Base-by-base conservation (phyloP, 2,329 filamentous ascomycete species). In the Aspergillus aculeatinus region DNA sequence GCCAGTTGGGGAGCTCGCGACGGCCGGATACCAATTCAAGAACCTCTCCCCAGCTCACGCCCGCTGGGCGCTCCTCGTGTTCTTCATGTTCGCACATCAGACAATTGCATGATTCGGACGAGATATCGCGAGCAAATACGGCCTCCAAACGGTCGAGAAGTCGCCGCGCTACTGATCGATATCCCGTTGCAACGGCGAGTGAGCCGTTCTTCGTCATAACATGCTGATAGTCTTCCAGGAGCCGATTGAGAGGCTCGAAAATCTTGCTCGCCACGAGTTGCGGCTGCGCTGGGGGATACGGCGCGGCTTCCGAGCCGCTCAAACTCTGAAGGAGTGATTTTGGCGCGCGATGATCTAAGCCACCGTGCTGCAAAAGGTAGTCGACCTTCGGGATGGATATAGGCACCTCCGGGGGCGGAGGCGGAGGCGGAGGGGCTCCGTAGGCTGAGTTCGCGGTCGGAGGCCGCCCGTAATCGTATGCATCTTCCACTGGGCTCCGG, bases 31-130 rank as follows among this genome's bases (percentile, higher is more conserved):
- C 92, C 72, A 93, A 88, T 76, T 99, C 95, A 25, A 99, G 79
- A 12, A 98, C 92, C 72, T 98, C 94, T 10, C 95, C 94, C 94
- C 94, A 99, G 63, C 91, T 95, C 31, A 97, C 82, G 2, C 92
- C 93, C 2, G 72, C 68, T 5, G 68, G 68, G 58, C 82, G 84
- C 63, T 87, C 85, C 39, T 80, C 79, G 29, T 83, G 69, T 16
- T 89, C 84, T 42, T 87, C 83, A 42, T 85, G 79, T 51, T 89
- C 85, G 71, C 94, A 98, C 82, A 97, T 91, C 58, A 95, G 81
- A 74, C 94, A 98, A 48, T 82, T 80, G 73, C 94, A 98, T n/a
- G 89, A 87, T 69, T 96, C 88, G 0, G 87, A 87, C 0, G 93
- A 93, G 39, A 99, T 88, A 70, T 98, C 94, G 61, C 95, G 85